These are phyloP conservation scores for Tribonema minus DNA, from an alignment of 108 stramenopile species.

Conservation along the genomic window DNA sequence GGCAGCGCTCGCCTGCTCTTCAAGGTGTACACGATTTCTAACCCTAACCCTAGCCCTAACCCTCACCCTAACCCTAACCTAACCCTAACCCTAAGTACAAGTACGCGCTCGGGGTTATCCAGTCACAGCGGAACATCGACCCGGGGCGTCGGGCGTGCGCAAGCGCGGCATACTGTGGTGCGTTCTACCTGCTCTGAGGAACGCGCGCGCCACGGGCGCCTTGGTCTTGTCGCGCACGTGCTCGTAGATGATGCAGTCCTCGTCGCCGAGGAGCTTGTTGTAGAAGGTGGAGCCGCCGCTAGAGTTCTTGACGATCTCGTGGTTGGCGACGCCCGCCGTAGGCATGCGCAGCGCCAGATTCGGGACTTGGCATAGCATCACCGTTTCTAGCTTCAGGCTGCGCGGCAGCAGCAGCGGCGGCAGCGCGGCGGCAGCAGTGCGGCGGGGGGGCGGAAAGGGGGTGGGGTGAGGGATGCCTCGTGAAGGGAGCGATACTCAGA, in stretches of 20 bases:
- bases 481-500: no score
- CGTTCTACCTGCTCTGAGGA: conserved; percentile 32
- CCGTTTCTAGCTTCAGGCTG: no score
- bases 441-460: no score
- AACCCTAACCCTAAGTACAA: conserved; percentile 11
- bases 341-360: conserved; percentile 6
- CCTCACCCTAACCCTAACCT: no score
- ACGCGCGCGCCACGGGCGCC: conserved; percentile 29
- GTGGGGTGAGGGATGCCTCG: no score
- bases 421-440: no score
- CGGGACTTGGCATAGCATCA: conserved; percentile 27
- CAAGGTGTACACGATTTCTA: no score
- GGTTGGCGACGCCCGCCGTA: background rate
- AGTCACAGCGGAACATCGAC: no score
- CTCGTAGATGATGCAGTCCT: conserved; percentile 42
- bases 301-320: conserved; percentile 15
- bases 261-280: conserved; percentile 23
- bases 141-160: conserved; percentile 11
- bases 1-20: no score
- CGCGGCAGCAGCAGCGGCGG: no score
- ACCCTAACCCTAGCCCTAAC: no score
- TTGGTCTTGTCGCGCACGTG: conserved; percentile 31
- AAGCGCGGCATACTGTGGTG: no score
- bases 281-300: conserved; percentile 26
- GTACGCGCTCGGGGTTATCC: conserved; percentile 32